These are phyloP conservation scores for Diutina sp. DNA, from an alignment of 1,139 yeast genomes.

Conservation along the genomic window DNA sequence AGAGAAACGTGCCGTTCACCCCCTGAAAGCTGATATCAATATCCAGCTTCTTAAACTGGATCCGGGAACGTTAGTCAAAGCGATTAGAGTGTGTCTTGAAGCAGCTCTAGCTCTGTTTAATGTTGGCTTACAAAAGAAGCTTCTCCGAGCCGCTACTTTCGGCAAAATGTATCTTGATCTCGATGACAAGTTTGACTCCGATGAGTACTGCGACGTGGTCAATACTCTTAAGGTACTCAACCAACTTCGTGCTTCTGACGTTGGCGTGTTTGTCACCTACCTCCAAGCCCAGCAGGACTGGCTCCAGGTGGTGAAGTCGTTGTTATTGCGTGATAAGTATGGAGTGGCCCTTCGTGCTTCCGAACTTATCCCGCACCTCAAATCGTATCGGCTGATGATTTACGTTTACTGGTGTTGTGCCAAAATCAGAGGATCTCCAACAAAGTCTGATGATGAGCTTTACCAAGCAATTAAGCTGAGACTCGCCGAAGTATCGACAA, in stretches of 20 bases:
- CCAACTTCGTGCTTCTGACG: constrained; percentile 45
- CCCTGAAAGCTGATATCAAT: constrained; percentile 80
- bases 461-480: constrained; percentile 24
- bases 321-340: constrained; percentile 51
- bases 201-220: constrained; percentile 47
- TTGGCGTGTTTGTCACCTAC: constrained; percentile 61
- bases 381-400: constrained; percentile 37
- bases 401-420: constrained; percentile 76
- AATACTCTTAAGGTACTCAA: constrained; percentile 57
- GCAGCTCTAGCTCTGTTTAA: constrained; percentile 75
- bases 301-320: constrained; percentile 37
- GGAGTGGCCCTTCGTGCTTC: constrained; percentile 52
- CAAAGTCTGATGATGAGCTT: constrained; percentile 45
- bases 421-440: constrained; percentile 45
- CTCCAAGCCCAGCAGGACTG: constrained; percentile 17
- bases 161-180: constrained; percentile 58
- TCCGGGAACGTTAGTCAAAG: constrained; percentile 32
- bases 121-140: constrained; percentile 64
- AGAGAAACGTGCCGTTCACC: constrained; percentile 53
- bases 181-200: constrained; percentile 35
- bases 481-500: constrained; percentile 6
- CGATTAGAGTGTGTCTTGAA: constrained; percentile 58
- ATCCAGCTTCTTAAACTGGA: constrained; percentile 44
- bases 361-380: constrained; percentile 28
- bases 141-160: constrained; percentile 72